These are phyloP conservation scores for Arabidopsis suecica DNA, from an alignment of 345 rosid genomes.

Conservation along the genomic window DNA sequence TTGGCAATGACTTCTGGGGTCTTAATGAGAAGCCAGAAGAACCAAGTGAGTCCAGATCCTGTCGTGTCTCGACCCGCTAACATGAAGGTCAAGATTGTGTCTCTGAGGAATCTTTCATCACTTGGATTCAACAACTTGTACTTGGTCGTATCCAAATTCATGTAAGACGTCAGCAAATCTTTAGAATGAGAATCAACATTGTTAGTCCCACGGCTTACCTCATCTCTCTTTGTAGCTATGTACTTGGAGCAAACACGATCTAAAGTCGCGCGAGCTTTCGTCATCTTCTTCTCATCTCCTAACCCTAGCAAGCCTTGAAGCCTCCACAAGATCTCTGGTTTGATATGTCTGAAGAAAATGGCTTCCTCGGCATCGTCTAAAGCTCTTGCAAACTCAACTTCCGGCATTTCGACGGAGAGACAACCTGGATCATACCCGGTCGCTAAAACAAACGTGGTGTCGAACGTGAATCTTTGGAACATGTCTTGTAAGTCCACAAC, in stretches of 20 bases:
- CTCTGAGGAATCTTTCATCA: conserved; percentile 58
- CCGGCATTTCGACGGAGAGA: conserved; percentile 48
- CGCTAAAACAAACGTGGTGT: conserved; percentile 51
- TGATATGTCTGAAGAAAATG: conserved; percentile 34
- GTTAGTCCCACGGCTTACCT: conserved; percentile 26
- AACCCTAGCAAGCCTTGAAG: conserved; percentile 44
- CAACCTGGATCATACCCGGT: conserved; percentile 59
- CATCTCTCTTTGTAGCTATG: conserved; percentile 46
- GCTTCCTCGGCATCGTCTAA: conserved; percentile 51
- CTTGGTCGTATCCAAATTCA: conserved; percentile 36
- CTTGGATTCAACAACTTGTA: conserved; percentile 35
- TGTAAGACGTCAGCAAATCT: conserved; percentile 52
- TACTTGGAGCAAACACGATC: conserved; percentile 36
- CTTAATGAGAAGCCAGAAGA: conserved; percentile 55
- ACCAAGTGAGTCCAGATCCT: conserved; percentile 54
- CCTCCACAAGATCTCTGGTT: conserved; percentile 49
- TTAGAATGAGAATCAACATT: conserved; percentile 30
- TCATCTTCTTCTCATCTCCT: conserved; percentile 54
- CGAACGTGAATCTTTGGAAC: conserved; percentile 55
- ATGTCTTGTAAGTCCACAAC: conserved; percentile 50
- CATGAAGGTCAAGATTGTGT: conserved; percentile 56
- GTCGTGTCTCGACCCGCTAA: conserved; percentile 63
- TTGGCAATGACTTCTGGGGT: conserved; percentile 44
- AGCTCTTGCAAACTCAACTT: conserved; percentile 43
- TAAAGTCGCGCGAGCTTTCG: conserved; percentile 30